Conservation (phyloP, 306 rosid species). For the Notholithocarpus densiflorus region DNA sequence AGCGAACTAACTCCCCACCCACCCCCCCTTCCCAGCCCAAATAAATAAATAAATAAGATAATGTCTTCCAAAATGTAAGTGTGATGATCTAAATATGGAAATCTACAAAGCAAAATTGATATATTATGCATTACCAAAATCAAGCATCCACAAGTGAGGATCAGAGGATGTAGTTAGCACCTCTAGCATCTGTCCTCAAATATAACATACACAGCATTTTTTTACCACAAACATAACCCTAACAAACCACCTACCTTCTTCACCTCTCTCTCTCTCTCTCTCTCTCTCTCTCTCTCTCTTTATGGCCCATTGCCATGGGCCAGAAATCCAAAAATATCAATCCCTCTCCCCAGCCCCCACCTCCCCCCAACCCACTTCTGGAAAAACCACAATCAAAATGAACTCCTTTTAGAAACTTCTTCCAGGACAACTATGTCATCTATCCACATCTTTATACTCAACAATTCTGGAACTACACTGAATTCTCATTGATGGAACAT, state of each 20-base stretch:
- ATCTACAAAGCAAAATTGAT: background rate
- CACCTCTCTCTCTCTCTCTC: background rate
- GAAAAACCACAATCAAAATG: background rate
- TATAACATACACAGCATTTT: background rate
- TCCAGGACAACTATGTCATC: background rate
- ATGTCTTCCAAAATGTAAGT: background rate
- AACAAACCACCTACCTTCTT: background rate
- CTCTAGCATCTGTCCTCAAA: background rate
- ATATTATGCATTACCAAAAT: background rate
- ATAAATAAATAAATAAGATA: background rate
- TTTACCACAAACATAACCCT: background rate
- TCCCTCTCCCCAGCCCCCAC: background rate
- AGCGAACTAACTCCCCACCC: background rate
- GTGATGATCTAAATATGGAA: background rate
- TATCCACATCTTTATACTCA: background rate
- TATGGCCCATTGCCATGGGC: background rate
- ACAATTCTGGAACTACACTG: background rate
- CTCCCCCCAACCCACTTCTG: background rate
- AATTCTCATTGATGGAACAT: background rate
- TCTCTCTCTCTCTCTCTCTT: too few relatives aligned
- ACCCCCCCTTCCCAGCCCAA: too few relatives aligned
- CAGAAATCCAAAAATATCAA: background rate
- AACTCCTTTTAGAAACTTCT: background rate
- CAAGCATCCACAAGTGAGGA: background rate
- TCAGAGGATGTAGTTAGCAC: background rate